These are phyloP conservation scores for Podospora anserina DNA, from an alignment of 495 filamentous ascomycete species.

Conservation along the genomic window DNA sequence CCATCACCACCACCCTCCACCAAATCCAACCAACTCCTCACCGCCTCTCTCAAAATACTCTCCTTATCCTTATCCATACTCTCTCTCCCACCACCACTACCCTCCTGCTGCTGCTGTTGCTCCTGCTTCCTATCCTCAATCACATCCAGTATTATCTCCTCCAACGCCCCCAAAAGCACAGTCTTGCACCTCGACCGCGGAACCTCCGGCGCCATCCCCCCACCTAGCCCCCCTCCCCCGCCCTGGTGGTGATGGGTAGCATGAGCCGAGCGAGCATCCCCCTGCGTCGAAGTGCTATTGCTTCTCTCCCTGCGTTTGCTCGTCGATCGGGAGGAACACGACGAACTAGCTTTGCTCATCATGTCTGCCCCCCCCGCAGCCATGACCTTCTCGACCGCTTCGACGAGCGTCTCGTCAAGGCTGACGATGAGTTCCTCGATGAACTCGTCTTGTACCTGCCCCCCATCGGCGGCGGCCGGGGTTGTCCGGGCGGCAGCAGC, in stretches of 20 bases:
- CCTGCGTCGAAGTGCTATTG: conserved; percentile 33
- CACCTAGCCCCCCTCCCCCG: not conserved
- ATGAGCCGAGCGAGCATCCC: not conserved
- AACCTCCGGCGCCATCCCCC: conserved; percentile 31
- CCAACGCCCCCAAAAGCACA: conserved; percentile 45
- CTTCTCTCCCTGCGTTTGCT: conserved; percentile 44
- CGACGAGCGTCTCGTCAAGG: conserved; percentile 68
- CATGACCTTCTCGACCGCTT: conserved; percentile 74
- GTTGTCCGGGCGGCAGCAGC: not conserved
- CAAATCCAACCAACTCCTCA: conserved; percentile 44
- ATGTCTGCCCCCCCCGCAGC: conserved; percentile 37
- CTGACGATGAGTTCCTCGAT: conserved; percentile 71
- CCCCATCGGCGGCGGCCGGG: conserved; percentile 42
- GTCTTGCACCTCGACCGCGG: conserved; percentile 48
- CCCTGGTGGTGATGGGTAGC: not conserved
- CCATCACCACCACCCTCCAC: conserved; percentile 32
- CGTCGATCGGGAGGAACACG: conserved; percentile 41
- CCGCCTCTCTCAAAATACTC: conserved; percentile 40
- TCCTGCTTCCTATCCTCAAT: conserved; percentile 35
- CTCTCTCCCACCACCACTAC: too few relatives aligned
- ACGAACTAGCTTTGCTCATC: conserved; percentile 40
- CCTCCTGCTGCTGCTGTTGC: not conserved
- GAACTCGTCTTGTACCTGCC: conserved; percentile 55
- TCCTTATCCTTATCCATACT: conserved; percentile 31
- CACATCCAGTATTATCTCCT: conserved; percentile 47